phyloP scores from a whole-genome alignment of 2,329 filamentous ascomycete species.

The Sporothrix luriei region DNA sequence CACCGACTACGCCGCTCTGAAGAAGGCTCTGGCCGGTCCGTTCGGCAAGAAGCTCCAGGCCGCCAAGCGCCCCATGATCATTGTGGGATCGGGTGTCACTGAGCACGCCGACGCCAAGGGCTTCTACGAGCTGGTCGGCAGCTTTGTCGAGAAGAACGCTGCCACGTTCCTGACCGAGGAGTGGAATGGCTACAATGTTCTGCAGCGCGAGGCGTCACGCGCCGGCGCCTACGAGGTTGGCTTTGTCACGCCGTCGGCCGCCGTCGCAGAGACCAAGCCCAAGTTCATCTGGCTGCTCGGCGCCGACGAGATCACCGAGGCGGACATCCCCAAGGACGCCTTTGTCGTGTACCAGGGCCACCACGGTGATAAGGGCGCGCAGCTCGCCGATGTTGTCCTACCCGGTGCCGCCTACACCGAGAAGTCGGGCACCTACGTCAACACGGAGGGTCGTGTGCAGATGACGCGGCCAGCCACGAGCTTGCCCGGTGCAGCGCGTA shows the following conservation, averaged over 20 bases:
- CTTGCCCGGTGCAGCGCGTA: constrained; percentile 83
- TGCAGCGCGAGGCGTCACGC: constrained; percentile 90
- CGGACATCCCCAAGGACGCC: constrained; percentile 90
- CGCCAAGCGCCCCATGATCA: constrained; percentile 93
- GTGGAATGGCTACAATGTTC: constrained; percentile 97
- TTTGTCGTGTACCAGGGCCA: constrained; percentile 98
- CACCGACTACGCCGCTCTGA: constrained; percentile 74
- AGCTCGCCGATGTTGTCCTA: constrained; percentile 90
- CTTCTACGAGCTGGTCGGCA: constrained; percentile 86
- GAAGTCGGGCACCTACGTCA: constrained; percentile 94
- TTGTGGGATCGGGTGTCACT: constrained; percentile 87
- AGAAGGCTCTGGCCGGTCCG: constrained; percentile 78
- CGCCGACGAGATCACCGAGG: constrained; percentile 83
- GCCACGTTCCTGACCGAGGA: constrained; percentile 83
- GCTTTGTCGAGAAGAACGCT: constrained; percentile 91
- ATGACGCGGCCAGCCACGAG: constrained; percentile 88
- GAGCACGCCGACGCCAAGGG: constrained; percentile 91
- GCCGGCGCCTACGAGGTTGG: constrained; percentile 94
- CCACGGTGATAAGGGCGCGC: constrained; percentile 90
- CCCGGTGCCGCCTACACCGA: constrained; percentile 96
- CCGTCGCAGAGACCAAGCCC: constrained; percentile 79
- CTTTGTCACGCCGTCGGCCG: constrained; percentile 81
- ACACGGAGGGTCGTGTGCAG: constrained; percentile 96
- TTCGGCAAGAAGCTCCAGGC: constrained; percentile 91
- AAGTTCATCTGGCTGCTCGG: constrained; percentile 98